phyloP scores from a whole-genome alignment of 2,329 filamentous ascomycete genomes.

The Clarireedia homoeocarpa region DNA sequence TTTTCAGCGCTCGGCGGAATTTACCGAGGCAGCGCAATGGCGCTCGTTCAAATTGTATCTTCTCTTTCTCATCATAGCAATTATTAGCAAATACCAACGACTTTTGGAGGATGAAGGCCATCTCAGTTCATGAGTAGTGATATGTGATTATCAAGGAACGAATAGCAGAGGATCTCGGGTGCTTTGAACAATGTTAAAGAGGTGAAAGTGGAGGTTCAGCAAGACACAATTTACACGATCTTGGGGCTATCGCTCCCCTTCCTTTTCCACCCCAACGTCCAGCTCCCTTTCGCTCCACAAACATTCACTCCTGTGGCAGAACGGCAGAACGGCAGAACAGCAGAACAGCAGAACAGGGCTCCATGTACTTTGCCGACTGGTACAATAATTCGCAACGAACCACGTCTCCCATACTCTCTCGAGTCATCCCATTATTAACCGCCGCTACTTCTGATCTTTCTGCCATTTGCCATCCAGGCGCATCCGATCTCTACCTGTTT shows the following conservation, averaged over 20 bases:
- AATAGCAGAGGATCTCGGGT: conserved; percentile 7
- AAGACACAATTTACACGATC: conserved; percentile 2
- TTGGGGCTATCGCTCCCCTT: background rate
- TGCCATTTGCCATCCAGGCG: conserved; percentile 11
- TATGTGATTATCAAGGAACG: conserved; percentile 16
- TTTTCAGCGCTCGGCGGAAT: conserved; percentile 13
- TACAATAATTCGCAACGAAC: background rate
- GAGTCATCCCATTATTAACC: conserved; percentile 9
- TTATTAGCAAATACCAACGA: conserved; percentile 22
- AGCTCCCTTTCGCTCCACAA: conserved; percentile 10
- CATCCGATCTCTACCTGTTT: conserved; percentile 13
- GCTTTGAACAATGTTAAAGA: conserved; percentile 17
- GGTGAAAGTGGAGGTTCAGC: conserved; percentile 16
- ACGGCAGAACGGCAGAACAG: conserved; percentile 3
- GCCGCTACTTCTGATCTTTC: conserved; percentile 8
- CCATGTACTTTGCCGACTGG: conserved; percentile 19
- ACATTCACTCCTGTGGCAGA: conserved; percentile 12
- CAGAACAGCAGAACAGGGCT: conserved; percentile 12
- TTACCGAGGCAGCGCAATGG: conserved; percentile 16
- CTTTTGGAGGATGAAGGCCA: conserved; percentile 16
- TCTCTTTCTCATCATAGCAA: conserved; percentile 24
- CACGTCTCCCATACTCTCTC: background rate
- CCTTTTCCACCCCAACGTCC: conserved; percentile 4
- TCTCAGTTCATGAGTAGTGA: conserved; percentile 21
- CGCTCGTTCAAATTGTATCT: conserved; percentile 15